Percentiles rank a stretch among this genome's conserved stretches.
These are phyloP conservation scores for Aechmea fasciata DNA, from an alignment of 176 grass and related monocot genomes.

Conservation along the genomic window DNA sequence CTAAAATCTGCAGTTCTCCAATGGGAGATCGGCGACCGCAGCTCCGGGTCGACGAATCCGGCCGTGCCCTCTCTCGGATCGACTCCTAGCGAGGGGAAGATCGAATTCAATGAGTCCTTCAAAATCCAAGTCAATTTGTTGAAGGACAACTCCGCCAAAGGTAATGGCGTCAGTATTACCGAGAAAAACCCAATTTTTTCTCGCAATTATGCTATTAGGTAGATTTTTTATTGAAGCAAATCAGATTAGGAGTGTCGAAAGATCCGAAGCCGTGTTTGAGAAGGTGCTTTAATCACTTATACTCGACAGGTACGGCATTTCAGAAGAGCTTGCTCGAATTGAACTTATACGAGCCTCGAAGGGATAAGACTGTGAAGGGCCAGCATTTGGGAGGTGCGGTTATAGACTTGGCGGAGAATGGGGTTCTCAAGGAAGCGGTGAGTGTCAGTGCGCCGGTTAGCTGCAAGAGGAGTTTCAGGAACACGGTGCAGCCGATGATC, in stretches of 20 bases:
- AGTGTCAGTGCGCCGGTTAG: neutral
- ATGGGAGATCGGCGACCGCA: neutral
- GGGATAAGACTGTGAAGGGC: neutral
- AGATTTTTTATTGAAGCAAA: no score
- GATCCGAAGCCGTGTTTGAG: no score
- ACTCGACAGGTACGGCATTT: neutral
- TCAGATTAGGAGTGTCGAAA: no score
- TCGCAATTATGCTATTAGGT: no score
- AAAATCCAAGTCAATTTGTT: neutral
- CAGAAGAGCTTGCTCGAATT: constrained; percentile 4
- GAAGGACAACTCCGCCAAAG: neutral
- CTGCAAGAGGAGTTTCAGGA: neutral
- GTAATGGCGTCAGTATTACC: neutral
- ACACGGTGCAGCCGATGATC: neutral
- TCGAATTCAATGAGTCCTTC: neutral
- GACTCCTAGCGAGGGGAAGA: neutral
- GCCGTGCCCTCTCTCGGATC: neutral
- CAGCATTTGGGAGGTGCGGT: neutral
- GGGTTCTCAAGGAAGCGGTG: neutral
- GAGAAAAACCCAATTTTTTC: no score
- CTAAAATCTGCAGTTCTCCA: neutral
- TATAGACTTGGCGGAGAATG: neutral
- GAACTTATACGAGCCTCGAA: neutral
- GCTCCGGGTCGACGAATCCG: neutral
- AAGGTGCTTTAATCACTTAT: no score